Percentiles rank a stretch among this genome's conserved stretches.
These are phyloP conservation scores for Sicyos baderoa DNA, from an alignment of 306 rosid species.

Conservation along the genomic window DNA sequence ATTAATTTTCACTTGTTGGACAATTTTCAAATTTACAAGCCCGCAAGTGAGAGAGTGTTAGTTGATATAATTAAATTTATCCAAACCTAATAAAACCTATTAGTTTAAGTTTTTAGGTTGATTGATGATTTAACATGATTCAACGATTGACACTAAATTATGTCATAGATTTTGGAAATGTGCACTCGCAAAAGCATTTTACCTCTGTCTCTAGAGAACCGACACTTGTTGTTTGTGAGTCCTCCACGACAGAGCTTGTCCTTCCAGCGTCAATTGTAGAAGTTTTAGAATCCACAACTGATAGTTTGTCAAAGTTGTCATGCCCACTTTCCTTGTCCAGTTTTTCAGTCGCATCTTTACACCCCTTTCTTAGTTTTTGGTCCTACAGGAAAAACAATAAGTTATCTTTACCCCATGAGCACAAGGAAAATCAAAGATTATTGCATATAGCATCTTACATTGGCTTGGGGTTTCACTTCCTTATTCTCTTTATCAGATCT, in stretches of 20 bases:
- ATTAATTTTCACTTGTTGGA: too few species aligned
- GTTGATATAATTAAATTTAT: too few species aligned
- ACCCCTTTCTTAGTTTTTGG: constrained; percentile 36
- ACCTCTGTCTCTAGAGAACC: constrained; percentile 9
- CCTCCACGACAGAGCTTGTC: constrained; percentile 9
- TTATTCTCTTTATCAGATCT: constrained; percentile 46
- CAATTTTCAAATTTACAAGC: too few species aligned
- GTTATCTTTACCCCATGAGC: neutral
- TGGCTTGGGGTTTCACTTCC: constrained; percentile 29
- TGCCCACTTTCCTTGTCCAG: constrained; percentile 25
- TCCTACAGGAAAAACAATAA: constrained; percentile 39
- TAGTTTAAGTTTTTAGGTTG: too few species aligned
- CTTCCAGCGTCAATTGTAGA: constrained; percentile 14
- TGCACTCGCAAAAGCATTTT: constrained; percentile 3
- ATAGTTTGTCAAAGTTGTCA: constrained; percentile 22
- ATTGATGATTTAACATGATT: too few species aligned
- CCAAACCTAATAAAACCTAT: too few species aligned
- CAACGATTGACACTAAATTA: neutral
- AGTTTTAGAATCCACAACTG: constrained; percentile 29
- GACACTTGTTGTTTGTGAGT: neutral
- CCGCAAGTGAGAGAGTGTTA: too few species aligned
- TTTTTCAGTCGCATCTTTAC: constrained; percentile 30
- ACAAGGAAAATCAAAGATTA: neutral
- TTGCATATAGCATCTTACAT: constrained; percentile 32
- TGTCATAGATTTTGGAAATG: neutral